phyloP scores from a whole-genome alignment of 2,329 filamentous ascomycete genomes.

The Penicillium sp. region DNA sequence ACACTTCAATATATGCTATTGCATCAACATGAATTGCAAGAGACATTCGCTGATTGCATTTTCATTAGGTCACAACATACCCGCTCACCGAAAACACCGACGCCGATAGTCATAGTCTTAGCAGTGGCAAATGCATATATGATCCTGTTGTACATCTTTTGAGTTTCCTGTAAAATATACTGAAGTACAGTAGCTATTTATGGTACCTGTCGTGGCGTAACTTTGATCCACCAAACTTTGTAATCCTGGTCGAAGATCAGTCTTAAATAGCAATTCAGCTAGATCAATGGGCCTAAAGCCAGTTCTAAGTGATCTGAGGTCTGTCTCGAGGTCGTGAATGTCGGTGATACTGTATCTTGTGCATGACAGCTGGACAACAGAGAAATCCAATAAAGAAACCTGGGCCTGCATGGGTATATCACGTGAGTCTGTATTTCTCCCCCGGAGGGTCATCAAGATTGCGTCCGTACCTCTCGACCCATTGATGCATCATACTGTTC shows the following conservation, averaged over 20 bases:
- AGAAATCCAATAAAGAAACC: neutral
- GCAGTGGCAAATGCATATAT: neutral
- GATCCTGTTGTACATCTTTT: neutral
- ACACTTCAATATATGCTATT: slow-evolving; percentile 12
- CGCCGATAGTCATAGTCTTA: neutral
- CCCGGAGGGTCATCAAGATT: slow-evolving; percentile 1
- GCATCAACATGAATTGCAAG: slow-evolving; percentile 2
- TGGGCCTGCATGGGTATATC: neutral
- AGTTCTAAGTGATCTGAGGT: neutral
- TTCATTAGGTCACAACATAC: neutral
- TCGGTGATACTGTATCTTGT: neutral
- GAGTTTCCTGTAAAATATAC: neutral
- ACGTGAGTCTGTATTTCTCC: slow-evolving; percentile 21
- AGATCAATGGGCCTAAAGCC: neutral
- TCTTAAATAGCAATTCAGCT: neutral
- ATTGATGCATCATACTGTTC: slow-evolving; percentile 2
- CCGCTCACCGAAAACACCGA: neutral
- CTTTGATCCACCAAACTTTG: slow-evolving; percentile 10
- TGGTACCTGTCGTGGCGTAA: neutral
- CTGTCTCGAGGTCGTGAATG: neutral
- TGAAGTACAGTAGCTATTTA: neutral
- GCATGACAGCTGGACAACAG: slow-evolving; percentile 13
- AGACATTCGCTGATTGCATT: slow-evolving; percentile 12
- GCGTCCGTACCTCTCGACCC: neutral
- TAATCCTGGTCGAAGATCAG: slow-evolving; percentile 18